Conservation (phyloP, 129 eudicot species). For the Flaveria trinervia region DNA sequence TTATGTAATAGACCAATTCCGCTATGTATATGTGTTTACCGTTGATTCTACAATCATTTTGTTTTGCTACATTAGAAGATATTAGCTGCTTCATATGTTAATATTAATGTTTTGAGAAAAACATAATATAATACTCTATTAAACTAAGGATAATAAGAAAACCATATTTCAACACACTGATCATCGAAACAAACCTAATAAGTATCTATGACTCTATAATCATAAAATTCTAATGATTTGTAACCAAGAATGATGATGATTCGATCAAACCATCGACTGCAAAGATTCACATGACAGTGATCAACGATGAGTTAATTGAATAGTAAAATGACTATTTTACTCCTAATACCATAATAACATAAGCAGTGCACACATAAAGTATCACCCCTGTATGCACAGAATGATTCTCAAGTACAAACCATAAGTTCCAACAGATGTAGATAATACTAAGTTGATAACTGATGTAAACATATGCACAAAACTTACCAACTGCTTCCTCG, state of each 20-base stretch:
- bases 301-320: background rate
- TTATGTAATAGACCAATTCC: conserved; percentile 1
- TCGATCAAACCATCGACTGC: background rate
- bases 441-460: background rate
- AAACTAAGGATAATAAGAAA: background rate
- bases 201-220: background rate
- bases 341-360: background rate
- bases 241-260: background rate
- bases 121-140: background rate
- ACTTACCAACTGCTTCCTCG: conserved; percentile 33
- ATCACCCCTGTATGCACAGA: background rate
- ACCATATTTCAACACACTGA: background rate
- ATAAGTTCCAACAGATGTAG: background rate
- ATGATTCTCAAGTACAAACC: background rate
- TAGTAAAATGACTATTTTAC: background rate
- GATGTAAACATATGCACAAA: conserved; percentile 13
- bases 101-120: background rate
- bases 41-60: too few relatives aligned
- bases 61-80: too few relatives aligned
- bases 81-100: background rate
- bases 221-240: background rate
- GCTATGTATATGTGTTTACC: background rate
- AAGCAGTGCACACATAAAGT: background rate
- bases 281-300: background rate
- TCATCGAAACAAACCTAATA: background rate